Evolutionary conservation across 345 rosid species (phyloP), one percentile per base, ranked within the genome.

Genomic region (Brassica carinata): DNA sequence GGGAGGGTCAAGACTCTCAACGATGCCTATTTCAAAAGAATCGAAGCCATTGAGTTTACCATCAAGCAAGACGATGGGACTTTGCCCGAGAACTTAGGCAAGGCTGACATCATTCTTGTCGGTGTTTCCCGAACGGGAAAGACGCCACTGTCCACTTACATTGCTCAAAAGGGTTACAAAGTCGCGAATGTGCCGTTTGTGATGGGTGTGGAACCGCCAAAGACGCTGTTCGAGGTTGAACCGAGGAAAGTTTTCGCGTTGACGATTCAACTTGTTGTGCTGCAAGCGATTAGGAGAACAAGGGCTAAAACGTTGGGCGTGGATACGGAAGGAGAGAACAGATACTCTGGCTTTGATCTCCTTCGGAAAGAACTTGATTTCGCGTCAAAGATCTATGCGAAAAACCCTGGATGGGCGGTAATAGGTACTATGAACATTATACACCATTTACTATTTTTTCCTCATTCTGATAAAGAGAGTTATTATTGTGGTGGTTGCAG

Each of bases 31-130:
- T 92, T 94, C 78, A 53, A 31, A 48, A 81, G 97, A 26, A 89
- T 92, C 5, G 94, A 90, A 77, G 97, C 98, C 8, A 86, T 92
- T 61, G 98, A 94, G 82, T 94, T 94, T 76, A 94, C 97, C 13
- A 92, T 92, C 76, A 94, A 91, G 85, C 95, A 91, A 74, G 99
- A 90, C 71, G 98, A 94, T 62, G 98, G 98, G 17, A 92, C 92
- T 29, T 63, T 92, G 33, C 99, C 99, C 0, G 86, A 87, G 75
- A 94, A 92, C 85, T 83, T 94, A 83, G 74, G 78, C 75, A 88
- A 87, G 78, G 94, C 95, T 57, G 93, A 91, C 72, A 87, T 91
- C 8, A 67, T 94, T 69, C 94, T 94, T 23, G 85, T 90, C 0
- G 94, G 98, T 1, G 97, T 94, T 79, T 92, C 98, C 15, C 87